Evolutionary conservation across 1,139 yeast species (phyloP).

Genomic region (Zygoascus hellenicus): DNA sequence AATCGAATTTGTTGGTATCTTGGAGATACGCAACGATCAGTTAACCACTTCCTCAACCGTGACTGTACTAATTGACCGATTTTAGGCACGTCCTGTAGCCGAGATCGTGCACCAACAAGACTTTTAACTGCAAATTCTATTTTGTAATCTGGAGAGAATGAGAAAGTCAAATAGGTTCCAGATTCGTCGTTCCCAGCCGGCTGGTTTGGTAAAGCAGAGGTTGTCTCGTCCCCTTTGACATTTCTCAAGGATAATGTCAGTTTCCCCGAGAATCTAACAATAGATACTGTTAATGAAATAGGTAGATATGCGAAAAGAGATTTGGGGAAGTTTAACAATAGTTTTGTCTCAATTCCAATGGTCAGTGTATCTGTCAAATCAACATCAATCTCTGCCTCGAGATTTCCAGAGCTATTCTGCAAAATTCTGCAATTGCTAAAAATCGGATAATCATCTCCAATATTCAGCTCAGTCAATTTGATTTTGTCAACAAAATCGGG

Average conservation of each 20-base stretch:
- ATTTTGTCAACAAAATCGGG: constrained; percentile 82
- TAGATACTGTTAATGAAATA: constrained; percentile 73
- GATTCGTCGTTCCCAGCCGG: constrained; percentile 11
- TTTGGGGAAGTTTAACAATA: constrained; percentile 78
- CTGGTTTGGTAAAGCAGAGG: constrained; percentile 9
- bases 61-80: constrained; percentile 79
- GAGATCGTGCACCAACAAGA: constrained; percentile 85
- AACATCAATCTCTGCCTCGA: constrained; percentile 89
- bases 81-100: constrained; percentile 89
- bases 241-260: constrained; percentile 66
- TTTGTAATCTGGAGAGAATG: constrained; percentile 85
- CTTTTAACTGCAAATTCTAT: constrained; percentile 83
- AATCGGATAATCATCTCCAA: constrained; percentile 94
- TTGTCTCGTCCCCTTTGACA: constrained; percentile 14
- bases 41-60: constrained; percentile 80
- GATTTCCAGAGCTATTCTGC: constrained; percentile 33
- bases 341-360: constrained; percentile 77
- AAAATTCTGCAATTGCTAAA: constrained; percentile 83
- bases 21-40: constrained; percentile 90
- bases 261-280: constrained; percentile 91
- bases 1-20: constrained; percentile 75
- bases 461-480: constrained; percentile 77
- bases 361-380: constrained; percentile 88
- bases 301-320: constrained; percentile 78
- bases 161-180: constrained; percentile 68